phyloP scores from a whole-genome alignment of 1,284 basidiomycete genomes.

The Volvariella volvacea region DNA sequence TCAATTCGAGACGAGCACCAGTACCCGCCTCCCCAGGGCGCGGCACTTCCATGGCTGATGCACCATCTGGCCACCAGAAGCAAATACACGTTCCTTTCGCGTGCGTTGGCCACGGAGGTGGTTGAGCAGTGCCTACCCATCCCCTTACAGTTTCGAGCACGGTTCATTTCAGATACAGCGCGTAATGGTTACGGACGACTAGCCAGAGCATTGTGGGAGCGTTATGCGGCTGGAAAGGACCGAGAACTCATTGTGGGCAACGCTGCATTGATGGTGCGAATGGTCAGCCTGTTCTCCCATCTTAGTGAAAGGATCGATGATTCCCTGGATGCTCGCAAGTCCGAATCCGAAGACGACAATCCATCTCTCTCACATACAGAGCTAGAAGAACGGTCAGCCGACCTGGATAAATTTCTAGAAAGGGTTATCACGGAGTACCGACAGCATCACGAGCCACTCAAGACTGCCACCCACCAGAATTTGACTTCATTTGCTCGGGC shows the following conservation, averaged over 20 bases:
- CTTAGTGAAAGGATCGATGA: constrained; percentile 15
- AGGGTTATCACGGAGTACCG: constrained; percentile 40
- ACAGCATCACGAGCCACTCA: constrained; percentile 36
- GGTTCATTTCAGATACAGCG: constrained; percentile 42
- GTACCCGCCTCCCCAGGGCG: constrained; percentile 44
- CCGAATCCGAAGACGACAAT: constrained; percentile 7
- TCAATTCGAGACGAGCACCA: constrained; percentile 20
- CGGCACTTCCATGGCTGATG: constrained; percentile 44
- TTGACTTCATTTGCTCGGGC: constrained; percentile 58
- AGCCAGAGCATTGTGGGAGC: constrained; percentile 50
- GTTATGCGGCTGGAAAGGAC: constrained; percentile 38
- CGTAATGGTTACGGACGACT: constrained; percentile 36
- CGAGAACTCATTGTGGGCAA: constrained; percentile 36
- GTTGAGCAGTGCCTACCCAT: constrained; percentile 33
- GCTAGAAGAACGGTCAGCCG: constrained; percentile 17
- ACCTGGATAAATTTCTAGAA: constrained; percentile 34
- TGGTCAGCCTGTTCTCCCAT: constrained; percentile 47
- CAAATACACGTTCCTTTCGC: constrained; percentile 27
- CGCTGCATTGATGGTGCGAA: constrained; percentile 41
- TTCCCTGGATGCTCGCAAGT: background rate
- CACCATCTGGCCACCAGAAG: constrained; percentile 29
- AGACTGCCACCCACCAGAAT: constrained; percentile 38
- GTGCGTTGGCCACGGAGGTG: constrained; percentile 39
- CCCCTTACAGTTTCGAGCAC: constrained; percentile 34
- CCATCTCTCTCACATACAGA: constrained; percentile 1